Conservation (phyloP, 169 alveolate genomes). For the Eimeria zaria region DNA sequence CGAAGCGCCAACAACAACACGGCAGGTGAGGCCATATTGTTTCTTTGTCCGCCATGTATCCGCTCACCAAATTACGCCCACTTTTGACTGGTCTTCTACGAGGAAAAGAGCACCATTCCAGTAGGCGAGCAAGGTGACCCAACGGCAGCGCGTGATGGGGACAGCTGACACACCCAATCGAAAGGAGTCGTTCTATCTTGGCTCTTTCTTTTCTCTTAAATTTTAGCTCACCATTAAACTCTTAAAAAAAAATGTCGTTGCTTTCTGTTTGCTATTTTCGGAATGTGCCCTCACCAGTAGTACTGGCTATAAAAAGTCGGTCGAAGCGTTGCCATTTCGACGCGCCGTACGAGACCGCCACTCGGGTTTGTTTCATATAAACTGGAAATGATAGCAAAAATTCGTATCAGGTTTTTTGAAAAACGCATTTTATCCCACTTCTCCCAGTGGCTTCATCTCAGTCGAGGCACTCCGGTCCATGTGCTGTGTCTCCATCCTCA, state of each 20-base stretch:
- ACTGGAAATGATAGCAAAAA: neutral
- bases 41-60: neutral
- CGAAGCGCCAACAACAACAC: neutral
- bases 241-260: neutral
- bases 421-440: neutral
- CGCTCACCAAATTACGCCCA: neutral
- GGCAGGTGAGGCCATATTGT: neutral
- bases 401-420: neutral
- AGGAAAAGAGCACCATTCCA: too few species aligned
- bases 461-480: neutral
- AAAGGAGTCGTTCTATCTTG: neutral
- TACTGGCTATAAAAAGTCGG: neutral
- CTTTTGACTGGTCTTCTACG: neutral
- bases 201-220: neutral
- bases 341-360: neutral
- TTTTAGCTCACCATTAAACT: neutral
- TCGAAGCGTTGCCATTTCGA: neutral
- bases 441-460: neutral
- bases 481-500: neutral
- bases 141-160: neutral
- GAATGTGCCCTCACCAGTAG: neutral
- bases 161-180: neutral
- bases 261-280: neutral
- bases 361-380: neutral
- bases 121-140: slow-evolving; percentile 15